Base-by-base conservation (phyloP, 129 eudicot genomes). In the Dittrichia graveolens region DNA sequence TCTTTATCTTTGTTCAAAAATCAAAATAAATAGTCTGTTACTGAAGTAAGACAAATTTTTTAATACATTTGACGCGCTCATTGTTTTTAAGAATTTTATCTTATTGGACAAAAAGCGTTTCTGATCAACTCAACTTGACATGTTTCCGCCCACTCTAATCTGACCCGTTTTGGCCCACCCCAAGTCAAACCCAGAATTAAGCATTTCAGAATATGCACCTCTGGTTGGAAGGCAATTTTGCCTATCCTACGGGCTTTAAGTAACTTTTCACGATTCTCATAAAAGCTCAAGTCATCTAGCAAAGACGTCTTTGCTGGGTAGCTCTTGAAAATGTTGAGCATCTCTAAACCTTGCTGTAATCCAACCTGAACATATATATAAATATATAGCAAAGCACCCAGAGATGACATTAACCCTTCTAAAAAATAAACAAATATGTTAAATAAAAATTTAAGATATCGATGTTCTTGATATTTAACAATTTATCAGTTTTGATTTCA, bases 321-420 rank as follows among this genome's bases (percentile, higher is more conserved):
- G 65, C 75, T 87, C 81, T 92, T 92, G 72, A 92, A 87, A 41
- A 92, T 87, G 61, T 74, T 82, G 19, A 92, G 87, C 96, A 92
- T 92, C 80, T 92, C 88, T 43, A 89, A 57, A 34, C 98, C 98
- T 73, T 89, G 85, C 74, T 87, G 78, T 37, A 92, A 78, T 54
- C 89, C 90, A 78, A 92, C 80, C 98, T 92, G 84, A 45, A 35
- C 46, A 48, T 52, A 52, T 18, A 43, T 24, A 48, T 52, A 52
- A 12, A 43, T 24, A 50, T 52, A 61, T 24, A 0, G 31, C 31
- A 52, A 24, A 42, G 53, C 56, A n/a, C 38, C 15, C 48, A 1
- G 12, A 47, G 7, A 48, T 61, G 63, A 74, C 50, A 59, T 3
- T 31, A 56, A 53, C 6, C 43, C 8, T 61, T 61, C 47, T 53